A percentile compares a stretch with the other conserved stretches of the same genome.
phyloP scores from a whole-genome alignment of 768 basidiomycete species.

The Butyriboletus loyo region DNA sequence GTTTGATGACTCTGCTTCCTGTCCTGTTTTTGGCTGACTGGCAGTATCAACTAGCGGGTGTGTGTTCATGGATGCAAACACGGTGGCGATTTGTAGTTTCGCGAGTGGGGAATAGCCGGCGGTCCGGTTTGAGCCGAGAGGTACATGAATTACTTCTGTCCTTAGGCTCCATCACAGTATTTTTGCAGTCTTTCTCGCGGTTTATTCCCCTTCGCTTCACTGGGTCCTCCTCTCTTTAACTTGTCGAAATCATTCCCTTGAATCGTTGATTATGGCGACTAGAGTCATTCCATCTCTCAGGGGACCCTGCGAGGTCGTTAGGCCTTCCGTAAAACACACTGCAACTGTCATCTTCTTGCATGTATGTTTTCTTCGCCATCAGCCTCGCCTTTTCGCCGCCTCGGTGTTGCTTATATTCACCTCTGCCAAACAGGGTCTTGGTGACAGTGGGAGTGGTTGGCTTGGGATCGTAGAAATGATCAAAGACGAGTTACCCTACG shows the following conservation, averaged over 20 bases:
- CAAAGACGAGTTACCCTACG: slow-evolving; percentile 55
- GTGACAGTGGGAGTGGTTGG: slow-evolving; percentile 76
- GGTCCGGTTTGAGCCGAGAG: slow-evolving; percentile 25
- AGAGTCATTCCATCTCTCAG: slow-evolving; percentile 19
- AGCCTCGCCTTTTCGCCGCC: background rate
- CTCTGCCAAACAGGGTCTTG: slow-evolving; percentile 54
- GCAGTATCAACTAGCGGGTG: slow-evolving; percentile 8
- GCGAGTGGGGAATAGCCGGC: slow-evolving; percentile 7
- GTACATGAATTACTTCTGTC: background rate
- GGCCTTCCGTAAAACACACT: slow-evolving; percentile 62
- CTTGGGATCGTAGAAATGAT: slow-evolving; percentile 72
- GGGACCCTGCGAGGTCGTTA: slow-evolving; percentile 45
- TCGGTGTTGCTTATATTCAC: slow-evolving; percentile 2
- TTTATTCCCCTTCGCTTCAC: background rate
- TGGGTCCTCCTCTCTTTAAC: background rate
- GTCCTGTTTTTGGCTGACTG: slow-evolving; percentile 14
- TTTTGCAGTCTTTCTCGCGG: slow-evolving; percentile 1
- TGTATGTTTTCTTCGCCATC: slow-evolving; percentile 43
- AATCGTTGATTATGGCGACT: slow-evolving; percentile 11
- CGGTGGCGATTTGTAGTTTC: background rate
- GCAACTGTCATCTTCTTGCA: slow-evolving; percentile 90
- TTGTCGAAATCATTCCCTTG: background rate
- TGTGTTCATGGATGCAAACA: slow-evolving; percentile 18
- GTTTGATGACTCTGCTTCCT: slow-evolving; percentile 11
- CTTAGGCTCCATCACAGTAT: slow-evolving; percentile 5